Conservation (phyloP, 2,329 filamentous ascomycete species). For the Aspergillus floridensis region DNA sequence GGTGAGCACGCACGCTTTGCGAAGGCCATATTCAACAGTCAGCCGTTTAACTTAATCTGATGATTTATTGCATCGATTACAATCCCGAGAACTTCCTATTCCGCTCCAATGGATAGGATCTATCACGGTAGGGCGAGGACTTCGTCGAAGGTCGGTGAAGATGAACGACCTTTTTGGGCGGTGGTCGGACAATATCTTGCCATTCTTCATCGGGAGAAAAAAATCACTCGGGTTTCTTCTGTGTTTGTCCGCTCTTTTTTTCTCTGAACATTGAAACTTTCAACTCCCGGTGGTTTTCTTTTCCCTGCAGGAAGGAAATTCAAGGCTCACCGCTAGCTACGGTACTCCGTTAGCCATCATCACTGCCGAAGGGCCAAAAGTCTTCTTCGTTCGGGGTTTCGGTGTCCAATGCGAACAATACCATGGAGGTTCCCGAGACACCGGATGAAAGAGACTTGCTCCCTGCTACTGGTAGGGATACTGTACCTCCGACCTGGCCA, state of each 20-base stretch:
- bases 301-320: not conserved
- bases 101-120: not conserved
- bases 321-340: too few species aligned
- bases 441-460: too few species aligned
- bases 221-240: not conserved
- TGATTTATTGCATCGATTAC: constrained; percentile 1
- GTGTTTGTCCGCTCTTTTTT: not conserved
- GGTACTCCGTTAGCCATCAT: too few species aligned
- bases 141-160: not conserved
- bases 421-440: too few species aligned
- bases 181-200: not conserved
- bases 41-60: constrained; percentile 8
- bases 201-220: not conserved
- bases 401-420: too few species aligned
- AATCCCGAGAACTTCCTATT: not conserved
- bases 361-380: too few species aligned
- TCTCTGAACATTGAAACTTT: not conserved
- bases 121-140: constrained; percentile 4
- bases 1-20: not conserved
- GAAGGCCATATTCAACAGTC: not conserved
- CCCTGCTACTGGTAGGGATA: too few species aligned
- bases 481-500: too few species aligned
- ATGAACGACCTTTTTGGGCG: not conserved
- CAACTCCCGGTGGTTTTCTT: not conserved
- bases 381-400: too few species aligned